phyloP scores from a whole-genome alignment of 225 moss, liverwort and hornwort species.

The Marchantia polymorpha region DNA sequence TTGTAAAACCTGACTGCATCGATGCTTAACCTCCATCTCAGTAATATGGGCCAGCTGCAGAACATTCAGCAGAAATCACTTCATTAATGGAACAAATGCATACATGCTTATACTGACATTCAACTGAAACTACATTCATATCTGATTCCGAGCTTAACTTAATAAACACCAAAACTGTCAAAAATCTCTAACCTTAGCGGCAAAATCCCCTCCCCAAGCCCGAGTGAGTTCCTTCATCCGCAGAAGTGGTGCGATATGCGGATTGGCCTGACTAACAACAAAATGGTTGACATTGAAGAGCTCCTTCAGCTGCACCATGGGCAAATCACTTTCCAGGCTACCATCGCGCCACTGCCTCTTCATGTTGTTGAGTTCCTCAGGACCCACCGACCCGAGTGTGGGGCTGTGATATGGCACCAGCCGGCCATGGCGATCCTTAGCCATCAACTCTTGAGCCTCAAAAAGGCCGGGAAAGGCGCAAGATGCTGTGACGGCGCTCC shows the following conservation, averaged over 20 bases:
- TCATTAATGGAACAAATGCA: not conserved
- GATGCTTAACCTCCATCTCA: slow-evolving; percentile 99
- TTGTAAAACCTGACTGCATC: slow-evolving; percentile 82
- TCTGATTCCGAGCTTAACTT: not conserved
- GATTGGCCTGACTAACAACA: slow-evolving; percentile 98
- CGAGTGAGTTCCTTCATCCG: slow-evolving; percentile 84
- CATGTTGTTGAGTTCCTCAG: slow-evolving; percentile 65
- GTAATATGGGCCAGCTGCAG: slow-evolving; percentile 75
- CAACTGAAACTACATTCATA: not conserved
- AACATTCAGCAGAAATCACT: not conserved
- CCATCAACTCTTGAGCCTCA: slow-evolving; percentile 98
- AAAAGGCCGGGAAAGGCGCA: slow-evolving; percentile 98
- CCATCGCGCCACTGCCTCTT: slow-evolving; percentile 97
- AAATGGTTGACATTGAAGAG: slow-evolving; percentile 99
- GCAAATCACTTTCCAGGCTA: slow-evolving; percentile 92
- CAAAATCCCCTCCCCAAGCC: slow-evolving; percentile 90
- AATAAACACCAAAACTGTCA: not conserved
- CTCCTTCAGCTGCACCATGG: slow-evolving; percentile 98
- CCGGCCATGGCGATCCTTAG: slow-evolving; percentile 92
- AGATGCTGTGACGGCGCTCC: slow-evolving; percentile 99
- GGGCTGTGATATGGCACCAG: slow-evolving; percentile 91
- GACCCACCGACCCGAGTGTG: slow-evolving; percentile 67
- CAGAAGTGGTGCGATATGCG: slow-evolving; percentile 92
- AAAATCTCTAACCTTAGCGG: slow-evolving; percentile 65
- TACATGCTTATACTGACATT: slow-evolving; percentile 1